A percentile compares a stretch with the other conserved stretches of the same genome.
These are phyloP conservation scores for Fusarium falciforme DNA, from an alignment of 2,329 filamentous ascomycete genomes.

Conservation along the genomic window DNA sequence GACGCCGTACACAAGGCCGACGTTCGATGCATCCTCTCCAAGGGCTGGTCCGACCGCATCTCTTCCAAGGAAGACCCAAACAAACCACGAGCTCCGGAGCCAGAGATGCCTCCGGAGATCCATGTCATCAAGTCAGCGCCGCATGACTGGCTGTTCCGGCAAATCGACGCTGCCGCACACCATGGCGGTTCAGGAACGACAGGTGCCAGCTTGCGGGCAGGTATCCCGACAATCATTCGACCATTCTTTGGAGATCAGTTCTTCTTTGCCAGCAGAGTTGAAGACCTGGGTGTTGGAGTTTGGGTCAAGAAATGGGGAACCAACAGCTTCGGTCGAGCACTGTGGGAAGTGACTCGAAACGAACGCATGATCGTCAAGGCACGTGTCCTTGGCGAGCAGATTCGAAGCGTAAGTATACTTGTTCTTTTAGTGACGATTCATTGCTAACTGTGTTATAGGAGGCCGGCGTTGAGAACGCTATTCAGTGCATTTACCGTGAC, in stretches of 20 bases:
- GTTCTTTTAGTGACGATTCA: background rate
- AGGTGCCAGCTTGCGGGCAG: slow-evolving; percentile 89
- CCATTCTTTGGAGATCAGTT: slow-evolving; percentile 99
- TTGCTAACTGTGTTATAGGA: slow-evolving; percentile 68
- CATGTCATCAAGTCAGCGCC: slow-evolving; percentile 90
- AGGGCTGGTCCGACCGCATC: slow-evolving; percentile 92
- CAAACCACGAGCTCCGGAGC: slow-evolving; percentile 67
- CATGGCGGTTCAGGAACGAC: slow-evolving; percentile 97
- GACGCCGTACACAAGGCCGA: slow-evolving; percentile 92
- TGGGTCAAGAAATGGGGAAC: slow-evolving; percentile 90
- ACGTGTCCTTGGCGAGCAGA: slow-evolving; percentile 82
- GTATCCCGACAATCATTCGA: slow-evolving; percentile 92
- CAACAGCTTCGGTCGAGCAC: slow-evolving; percentile 83
- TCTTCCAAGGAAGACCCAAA: slow-evolving; percentile 58
- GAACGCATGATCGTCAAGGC: slow-evolving; percentile 94
- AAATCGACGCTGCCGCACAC: slow-evolving; percentile 94
- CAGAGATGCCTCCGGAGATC: slow-evolving; percentile 81
- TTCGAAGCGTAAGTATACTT: slow-evolving; percentile 75
- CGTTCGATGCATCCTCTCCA: slow-evolving; percentile 93
- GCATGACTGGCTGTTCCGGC: slow-evolving; percentile 95
- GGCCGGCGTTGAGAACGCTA: slow-evolving; percentile 88
- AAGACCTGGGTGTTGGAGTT: slow-evolving; percentile 93
- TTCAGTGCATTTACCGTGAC: slow-evolving; percentile 93
- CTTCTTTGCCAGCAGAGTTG: slow-evolving; percentile 91
- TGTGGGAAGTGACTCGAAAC: slow-evolving; percentile 93